These are phyloP conservation scores for Xylariales sp. DNA, from an alignment of 2,329 filamentous ascomycete species.

Conservation along the genomic window DNA sequence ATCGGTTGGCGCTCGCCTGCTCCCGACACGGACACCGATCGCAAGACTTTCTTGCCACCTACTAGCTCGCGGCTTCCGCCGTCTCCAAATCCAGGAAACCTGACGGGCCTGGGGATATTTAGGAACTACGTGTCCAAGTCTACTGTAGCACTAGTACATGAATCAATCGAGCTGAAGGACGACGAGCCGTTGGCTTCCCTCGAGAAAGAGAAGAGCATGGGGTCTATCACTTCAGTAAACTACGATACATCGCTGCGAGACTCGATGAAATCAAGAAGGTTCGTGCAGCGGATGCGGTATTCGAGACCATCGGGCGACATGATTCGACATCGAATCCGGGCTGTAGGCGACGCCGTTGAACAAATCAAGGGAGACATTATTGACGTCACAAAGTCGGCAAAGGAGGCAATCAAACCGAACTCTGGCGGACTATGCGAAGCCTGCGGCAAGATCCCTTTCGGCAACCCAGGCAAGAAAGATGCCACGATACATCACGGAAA, in stretches of 20 bases:
- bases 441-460: constrained; percentile 1
- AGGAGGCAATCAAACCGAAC: constrained; percentile 2
- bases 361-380: constrained; percentile 1
- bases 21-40: not conserved
- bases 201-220: not conserved
- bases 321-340: not conserved
- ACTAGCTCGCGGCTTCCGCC: not conserved
- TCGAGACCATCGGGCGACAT: not conserved
- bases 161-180: not conserved
- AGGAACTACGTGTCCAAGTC: constrained; percentile 1
- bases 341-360: not conserved
- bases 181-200: not conserved
- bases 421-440: constrained; percentile 1
- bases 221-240: not conserved
- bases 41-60: not conserved
- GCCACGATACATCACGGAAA: not conserved
- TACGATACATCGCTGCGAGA: not conserved
- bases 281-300: not conserved
- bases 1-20: not conserved
- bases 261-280: not conserved
- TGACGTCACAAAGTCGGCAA: constrained; percentile 1
- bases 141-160: not conserved
- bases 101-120: not conserved
- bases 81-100: not conserved
- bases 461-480: not conserved